phyloP scores from a whole-genome alignment of 2,329 filamentous ascomycete genomes.

The Nemania diffusa region DNA sequence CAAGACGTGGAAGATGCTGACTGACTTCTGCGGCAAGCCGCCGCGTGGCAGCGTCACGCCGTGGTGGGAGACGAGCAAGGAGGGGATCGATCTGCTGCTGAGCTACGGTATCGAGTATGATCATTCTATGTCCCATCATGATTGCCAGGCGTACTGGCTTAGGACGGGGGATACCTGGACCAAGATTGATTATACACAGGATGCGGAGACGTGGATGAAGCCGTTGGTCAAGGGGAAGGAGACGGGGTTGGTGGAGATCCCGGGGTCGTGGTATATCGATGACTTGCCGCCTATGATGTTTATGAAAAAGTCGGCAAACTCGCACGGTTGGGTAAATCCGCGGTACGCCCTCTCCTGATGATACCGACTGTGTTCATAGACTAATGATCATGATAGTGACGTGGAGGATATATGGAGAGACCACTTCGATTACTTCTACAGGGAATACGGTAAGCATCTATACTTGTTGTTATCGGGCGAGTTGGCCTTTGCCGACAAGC shows the following conservation, averaged over 20 bases:
- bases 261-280: slow-evolving; percentile 67
- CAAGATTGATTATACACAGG: slow-evolving; percentile 73
- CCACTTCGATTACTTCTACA: slow-evolving; percentile 78
- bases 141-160: slow-evolving; percentile 72
- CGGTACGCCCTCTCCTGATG: slow-evolving; percentile 39
- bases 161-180: slow-evolving; percentile 73
- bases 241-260: slow-evolving; percentile 73
- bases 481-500: neutral
- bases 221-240: slow-evolving; percentile 67
- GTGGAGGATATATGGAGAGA: slow-evolving; percentile 74
- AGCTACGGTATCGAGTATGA: slow-evolving; percentile 77
- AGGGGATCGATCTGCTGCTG: slow-evolving; percentile 72
- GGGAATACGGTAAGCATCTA: slow-evolving; percentile 66
- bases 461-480: neutral
- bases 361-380: neutral
- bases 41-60: slow-evolving; percentile 78
- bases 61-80: slow-evolving; percentile 76
- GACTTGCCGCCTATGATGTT: slow-evolving; percentile 79
- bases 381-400: slow-evolving; percentile 49
- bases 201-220: slow-evolving; percentile 74
- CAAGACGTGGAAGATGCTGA: slow-evolving; percentile 77
- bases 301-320: slow-evolving; percentile 72
- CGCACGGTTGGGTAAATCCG: slow-evolving; percentile 69
- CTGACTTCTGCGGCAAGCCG: slow-evolving; percentile 76
- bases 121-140: slow-evolving; percentile 73